These are phyloP conservation scores for Fusarium oligoseptatum DNA, from an alignment of 2,329 filamentous ascomycete genomes.

Conservation along the genomic window DNA sequence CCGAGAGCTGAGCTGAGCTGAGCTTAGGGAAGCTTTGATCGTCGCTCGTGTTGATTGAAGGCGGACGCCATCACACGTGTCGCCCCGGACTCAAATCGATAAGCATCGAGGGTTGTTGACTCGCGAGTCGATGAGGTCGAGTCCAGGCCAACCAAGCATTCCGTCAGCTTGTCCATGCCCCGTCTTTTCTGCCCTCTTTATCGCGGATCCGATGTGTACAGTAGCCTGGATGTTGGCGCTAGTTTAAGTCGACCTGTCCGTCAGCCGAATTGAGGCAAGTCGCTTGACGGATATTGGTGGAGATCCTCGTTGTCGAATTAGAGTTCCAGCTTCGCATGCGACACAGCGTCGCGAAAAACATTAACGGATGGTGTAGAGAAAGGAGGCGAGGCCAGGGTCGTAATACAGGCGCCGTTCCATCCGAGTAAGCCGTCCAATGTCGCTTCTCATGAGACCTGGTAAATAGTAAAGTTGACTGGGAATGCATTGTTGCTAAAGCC, in stretches of 20 bases:
- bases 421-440: conserved; percentile 7
- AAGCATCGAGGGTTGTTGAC: neutral
- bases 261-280: conserved; percentile 35
- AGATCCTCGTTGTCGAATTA: conserved; percentile 25
- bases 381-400: conserved; percentile 27
- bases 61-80: conserved; percentile 1
- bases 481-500: conserved; percentile 45
- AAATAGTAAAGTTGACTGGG: conserved; percentile 52
- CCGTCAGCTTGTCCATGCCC: conserved; percentile 4
- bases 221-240: conserved; percentile 29
- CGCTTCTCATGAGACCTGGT: conserved; percentile 49
- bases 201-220: conserved; percentile 23
- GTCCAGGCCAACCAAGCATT: conserved; percentile 9
- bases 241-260: conserved; percentile 24
- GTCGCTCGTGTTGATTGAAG: neutral
- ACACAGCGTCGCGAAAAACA: conserved; percentile 14
- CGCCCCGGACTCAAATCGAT: neutral
- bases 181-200: conserved; percentile 16
- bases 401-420: conserved; percentile 18
- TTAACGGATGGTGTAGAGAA: conserved; percentile 22
- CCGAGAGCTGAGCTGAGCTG: neutral
- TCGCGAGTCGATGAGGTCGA: neutral
- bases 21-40: neutral
- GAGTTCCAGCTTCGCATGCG: conserved; percentile 31
- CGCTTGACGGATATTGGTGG: conserved; percentile 26